Percentiles rank a stretch among this genome's conserved stretches.
phyloP scores from a whole-genome alignment of 148 eudicot species.

The Vaccinium corymbosum region DNA sequence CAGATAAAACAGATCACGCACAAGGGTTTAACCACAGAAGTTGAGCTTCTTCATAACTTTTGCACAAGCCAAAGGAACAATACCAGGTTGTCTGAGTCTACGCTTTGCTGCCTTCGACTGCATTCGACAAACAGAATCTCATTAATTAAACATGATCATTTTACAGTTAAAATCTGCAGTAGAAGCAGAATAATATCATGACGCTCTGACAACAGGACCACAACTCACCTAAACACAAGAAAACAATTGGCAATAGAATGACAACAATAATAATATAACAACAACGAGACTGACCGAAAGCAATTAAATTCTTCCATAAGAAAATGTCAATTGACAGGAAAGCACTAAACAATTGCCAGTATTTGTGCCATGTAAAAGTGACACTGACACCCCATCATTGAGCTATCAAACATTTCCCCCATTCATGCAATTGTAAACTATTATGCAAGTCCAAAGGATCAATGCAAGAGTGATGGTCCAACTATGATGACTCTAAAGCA shows the following conservation, averaged over 20 bases:
- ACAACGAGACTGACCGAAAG: background rate
- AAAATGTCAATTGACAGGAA: background rate
- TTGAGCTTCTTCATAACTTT: constrained; percentile 97
- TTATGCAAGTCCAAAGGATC: background rate
- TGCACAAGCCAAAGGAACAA: constrained; percentile 80
- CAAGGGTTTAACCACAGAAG: constrained; percentile 38
- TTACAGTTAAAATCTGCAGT: background rate
- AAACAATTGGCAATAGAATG: background rate
- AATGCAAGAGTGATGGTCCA: background rate
- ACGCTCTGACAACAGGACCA: background rate
- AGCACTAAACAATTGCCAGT: background rate
- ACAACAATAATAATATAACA: background rate
- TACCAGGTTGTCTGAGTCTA: constrained; percentile 75
- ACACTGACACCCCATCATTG: background rate
- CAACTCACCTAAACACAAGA: background rate
- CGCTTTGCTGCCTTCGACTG: constrained; percentile 87
- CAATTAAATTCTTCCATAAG: background rate
- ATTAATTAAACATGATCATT: background rate
- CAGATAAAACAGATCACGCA: background rate
- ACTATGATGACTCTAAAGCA: background rate
- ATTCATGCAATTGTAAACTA: background rate
- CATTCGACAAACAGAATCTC: constrained; percentile 25
- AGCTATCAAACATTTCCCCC: background rate
- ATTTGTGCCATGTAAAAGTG: background rate
- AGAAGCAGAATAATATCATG: background rate